Evolutionary conservation across 441 rosid genomes (phyloP).

Genomic region (Capsella rubella): DNA sequence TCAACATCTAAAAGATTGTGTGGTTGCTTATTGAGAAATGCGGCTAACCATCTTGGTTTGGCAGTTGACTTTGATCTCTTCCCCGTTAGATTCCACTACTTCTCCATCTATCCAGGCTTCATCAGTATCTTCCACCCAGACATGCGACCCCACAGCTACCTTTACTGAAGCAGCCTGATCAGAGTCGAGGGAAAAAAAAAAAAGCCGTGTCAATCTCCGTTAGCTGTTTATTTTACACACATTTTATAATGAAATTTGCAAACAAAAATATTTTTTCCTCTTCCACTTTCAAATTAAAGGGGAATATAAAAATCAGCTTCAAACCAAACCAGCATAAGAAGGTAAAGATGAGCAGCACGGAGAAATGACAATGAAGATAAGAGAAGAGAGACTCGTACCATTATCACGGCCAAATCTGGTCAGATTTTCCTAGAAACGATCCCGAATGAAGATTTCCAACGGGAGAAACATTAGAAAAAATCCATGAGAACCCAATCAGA

Average conservation of each 20-base stretch:
- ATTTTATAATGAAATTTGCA: neutral
- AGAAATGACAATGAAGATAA: conserved; percentile 34
- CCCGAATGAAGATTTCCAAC: conserved; percentile 36
- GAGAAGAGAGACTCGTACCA: conserved; percentile 33
- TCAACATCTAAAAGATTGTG: conserved; percentile 1
- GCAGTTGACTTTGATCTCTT: conserved; percentile 61
- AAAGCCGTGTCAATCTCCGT: conserved; percentile 9
- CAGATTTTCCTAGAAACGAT: conserved; percentile 21
- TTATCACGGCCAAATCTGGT: conserved; percentile 26
- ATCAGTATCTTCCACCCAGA: conserved; percentile 89
- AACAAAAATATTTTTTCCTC: neutral
- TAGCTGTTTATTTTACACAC: neutral
- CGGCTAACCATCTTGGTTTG: conserved; percentile 74
- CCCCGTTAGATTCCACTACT: conserved; percentile 63
- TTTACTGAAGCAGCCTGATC: conserved; percentile 55
- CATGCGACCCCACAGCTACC: conserved; percentile 67
- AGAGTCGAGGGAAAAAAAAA: neutral
- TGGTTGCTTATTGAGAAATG: neutral
- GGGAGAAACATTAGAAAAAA: conserved; percentile 34
- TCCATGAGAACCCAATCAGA: conserved; percentile 25
- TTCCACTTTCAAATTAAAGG: neutral
- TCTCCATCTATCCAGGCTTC: conserved; percentile 91
- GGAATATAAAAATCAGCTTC: neutral
- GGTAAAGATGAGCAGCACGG: neutral
- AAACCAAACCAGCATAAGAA: neutral